Conservation (phyloP, 306 rosid genomes). For the Gynostemma pentaphyllum region DNA sequence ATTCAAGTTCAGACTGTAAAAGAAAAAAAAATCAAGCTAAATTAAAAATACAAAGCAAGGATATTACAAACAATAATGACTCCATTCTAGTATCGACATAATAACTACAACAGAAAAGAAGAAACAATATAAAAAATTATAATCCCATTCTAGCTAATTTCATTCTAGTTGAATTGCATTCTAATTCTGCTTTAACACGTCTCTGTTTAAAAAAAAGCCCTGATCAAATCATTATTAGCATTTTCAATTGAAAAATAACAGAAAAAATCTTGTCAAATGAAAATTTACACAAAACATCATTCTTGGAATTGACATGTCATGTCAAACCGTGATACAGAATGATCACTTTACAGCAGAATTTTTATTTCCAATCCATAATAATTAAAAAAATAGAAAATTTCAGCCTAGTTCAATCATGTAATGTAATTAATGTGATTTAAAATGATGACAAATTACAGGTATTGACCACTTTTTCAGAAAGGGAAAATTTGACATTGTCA, state of each 20-base stretch:
- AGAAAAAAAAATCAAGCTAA: background rate
- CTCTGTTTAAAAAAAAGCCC: background rate
- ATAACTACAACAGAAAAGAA: background rate
- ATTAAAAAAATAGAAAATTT: background rate
- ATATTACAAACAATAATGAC: background rate
- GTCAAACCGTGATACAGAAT: background rate
- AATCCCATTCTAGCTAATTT: background rate
- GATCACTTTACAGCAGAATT: background rate
- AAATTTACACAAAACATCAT: background rate
- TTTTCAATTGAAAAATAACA: background rate
- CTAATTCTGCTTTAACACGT: background rate
- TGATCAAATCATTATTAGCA: background rate
- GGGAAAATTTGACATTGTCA: slow-evolving; percentile 7
- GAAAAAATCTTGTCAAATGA: background rate
- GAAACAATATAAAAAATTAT: background rate
- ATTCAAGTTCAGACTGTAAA: slow-evolving; percentile 88
- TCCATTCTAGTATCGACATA: background rate
- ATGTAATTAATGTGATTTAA: background rate
- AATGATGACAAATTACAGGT: background rate
- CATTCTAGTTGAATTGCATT: background rate
- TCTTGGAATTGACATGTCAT: background rate
- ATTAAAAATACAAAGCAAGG: background rate
- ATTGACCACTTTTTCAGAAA: background rate
- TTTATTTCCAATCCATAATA: background rate
- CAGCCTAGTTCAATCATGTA: background rate